A percentile compares a stretch with the other conserved stretches of the same genome.
Conservation (phyloP, 1,284 basidiomycete genomes). For the Leccinum huronense region DNA sequence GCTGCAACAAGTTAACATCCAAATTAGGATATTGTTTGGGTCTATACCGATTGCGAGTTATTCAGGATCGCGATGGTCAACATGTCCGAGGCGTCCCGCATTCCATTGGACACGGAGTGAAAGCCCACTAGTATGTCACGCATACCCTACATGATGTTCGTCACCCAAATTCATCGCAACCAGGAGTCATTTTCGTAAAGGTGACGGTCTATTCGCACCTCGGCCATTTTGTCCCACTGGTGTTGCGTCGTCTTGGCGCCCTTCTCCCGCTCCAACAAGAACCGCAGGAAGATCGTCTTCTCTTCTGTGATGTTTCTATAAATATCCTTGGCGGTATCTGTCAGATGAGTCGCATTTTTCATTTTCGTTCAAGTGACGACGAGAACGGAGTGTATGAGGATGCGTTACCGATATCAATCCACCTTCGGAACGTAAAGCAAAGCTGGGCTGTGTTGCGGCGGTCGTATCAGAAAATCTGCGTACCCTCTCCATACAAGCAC, state of each 20-base stretch:
- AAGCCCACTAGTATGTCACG: constrained; percentile 28
- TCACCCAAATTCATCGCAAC: constrained; percentile 5
- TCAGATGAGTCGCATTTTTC: neutral
- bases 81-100: constrained; percentile 24
- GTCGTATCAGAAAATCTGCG: constrained; percentile 11
- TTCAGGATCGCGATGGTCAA: constrained; percentile 19
- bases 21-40: neutral
- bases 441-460: constrained; percentile 56
- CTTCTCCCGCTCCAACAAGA: constrained; percentile 47
- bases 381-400: constrained; percentile 16
- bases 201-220: constrained; percentile 29
- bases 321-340: constrained; percentile 65
- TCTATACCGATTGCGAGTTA: constrained; percentile 23
- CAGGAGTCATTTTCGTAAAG: constrained; percentile 1
- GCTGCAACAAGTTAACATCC: constrained; percentile 21
- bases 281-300: constrained; percentile 50
- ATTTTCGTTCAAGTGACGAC: constrained; percentile 8
- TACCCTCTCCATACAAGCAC: constrained; percentile 11
- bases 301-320: constrained; percentile 65
- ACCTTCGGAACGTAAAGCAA: constrained; percentile 67
- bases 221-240: constrained; percentile 29
- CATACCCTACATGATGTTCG: constrained; percentile 29
- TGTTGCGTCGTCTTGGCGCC: constrained; percentile 29
- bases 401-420: constrained; percentile 64
- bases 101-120: constrained; percentile 22